These are phyloP conservation scores for Cercis canadensis DNA, from an alignment of 306 rosid species.

Conservation along the genomic window DNA sequence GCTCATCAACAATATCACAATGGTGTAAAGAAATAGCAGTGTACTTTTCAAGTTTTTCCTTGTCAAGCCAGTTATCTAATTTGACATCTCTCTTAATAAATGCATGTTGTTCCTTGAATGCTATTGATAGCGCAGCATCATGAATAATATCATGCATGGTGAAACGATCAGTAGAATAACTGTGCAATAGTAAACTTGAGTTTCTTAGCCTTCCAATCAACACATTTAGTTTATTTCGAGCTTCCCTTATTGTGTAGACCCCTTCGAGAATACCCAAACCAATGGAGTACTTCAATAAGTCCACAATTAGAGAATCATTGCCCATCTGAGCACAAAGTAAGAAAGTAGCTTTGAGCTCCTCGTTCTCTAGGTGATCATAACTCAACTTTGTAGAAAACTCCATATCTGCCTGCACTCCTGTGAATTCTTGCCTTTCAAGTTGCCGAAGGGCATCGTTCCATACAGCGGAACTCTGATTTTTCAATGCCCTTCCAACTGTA, in stretches of 20 bases:
- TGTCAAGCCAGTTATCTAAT: constrained; percentile 34
- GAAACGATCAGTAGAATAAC: no score
- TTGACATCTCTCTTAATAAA: neutral
- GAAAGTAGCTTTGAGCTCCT: constrained; percentile 34
- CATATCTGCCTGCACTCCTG: neutral
- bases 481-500: constrained; percentile 19
- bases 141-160: neutral
- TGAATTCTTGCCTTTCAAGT: neutral
- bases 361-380: constrained; percentile 27
- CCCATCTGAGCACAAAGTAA: constrained; percentile 35
- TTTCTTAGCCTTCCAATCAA: constrained; percentile 15
- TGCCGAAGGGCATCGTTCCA: constrained; percentile 11
- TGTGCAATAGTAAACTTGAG: neutral
- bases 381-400: constrained; percentile 38
- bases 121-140: constrained; percentile 28
- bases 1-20: constrained; percentile 16
- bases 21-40: constrained; percentile 24
- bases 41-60: constrained; percentile 24
- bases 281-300: constrained; percentile 32
- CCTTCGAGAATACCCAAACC: constrained; percentile 37
- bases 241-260: neutral
- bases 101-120: neutral
- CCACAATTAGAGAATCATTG: neutral
- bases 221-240: neutral
- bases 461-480: neutral